Evolutionary conservation across 1,139 yeast species (phyloP).

Genomic region (Zygoascus meyerae): DNA sequence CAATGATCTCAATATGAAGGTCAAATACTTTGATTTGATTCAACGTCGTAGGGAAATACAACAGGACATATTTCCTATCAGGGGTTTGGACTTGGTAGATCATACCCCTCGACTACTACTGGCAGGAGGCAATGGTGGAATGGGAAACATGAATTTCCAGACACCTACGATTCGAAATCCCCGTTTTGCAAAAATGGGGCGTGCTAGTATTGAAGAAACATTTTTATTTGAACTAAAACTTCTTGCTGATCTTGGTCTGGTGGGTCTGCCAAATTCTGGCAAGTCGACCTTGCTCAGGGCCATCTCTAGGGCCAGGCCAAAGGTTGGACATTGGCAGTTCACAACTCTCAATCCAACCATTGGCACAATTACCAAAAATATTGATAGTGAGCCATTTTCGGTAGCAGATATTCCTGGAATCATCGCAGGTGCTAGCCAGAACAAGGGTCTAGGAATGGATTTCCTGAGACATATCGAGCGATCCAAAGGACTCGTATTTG

Average conservation of each 20-base stretch:
- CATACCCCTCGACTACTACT: conserved; percentile 65
- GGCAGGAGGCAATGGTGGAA: conserved; percentile 87
- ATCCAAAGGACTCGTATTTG: conserved; percentile 84
- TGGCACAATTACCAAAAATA: conserved; percentile 71
- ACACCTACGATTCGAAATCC: conserved; percentile 85
- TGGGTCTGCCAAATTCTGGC: conserved; percentile 95
- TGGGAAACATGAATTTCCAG: conserved; percentile 93
- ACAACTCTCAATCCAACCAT: conserved; percentile 89
- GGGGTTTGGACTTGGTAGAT: conserved; percentile 67
- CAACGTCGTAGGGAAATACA: conserved; percentile 54
- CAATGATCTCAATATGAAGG: conserved; percentile 53
- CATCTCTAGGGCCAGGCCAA: conserved; percentile 84
- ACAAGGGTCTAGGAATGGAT: conserved; percentile 90
- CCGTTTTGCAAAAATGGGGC: conserved; percentile 74
- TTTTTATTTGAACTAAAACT: conserved; percentile 79
- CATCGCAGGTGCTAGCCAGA: conserved; percentile 71
- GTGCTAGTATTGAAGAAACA: conserved; percentile 58
- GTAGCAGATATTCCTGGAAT: conserved; percentile 98
- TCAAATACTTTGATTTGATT: conserved; percentile 57
- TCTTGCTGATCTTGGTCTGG: conserved; percentile 87
- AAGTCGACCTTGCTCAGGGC: conserved; percentile 83
- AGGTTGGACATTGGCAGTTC: conserved; percentile 96
- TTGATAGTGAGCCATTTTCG: conserved; percentile 66
- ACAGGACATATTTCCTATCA: conserved; percentile 66
- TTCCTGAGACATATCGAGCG: conserved; percentile 89